phyloP scores from a whole-genome alignment of 164 flowering plant species.

The Stephania cephalantha region DNA sequence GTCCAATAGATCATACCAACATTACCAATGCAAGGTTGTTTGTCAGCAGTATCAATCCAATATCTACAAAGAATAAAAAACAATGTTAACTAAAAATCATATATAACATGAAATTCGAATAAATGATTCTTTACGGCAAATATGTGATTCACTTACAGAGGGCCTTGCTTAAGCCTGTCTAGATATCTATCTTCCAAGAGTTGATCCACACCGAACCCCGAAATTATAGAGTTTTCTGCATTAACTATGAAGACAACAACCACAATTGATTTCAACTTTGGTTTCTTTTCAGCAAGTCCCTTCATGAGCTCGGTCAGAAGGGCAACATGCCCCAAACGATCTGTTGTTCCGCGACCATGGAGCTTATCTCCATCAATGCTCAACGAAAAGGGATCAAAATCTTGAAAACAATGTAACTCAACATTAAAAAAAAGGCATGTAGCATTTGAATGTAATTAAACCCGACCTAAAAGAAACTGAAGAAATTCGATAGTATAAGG shows the following conservation, averaged over 20 bases:
- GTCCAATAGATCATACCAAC: slow-evolving; percentile 94
- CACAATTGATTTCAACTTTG: slow-evolving; percentile 71
- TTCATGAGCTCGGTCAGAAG: slow-evolving; percentile 84
- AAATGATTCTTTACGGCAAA: background rate
- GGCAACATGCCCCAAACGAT: slow-evolving; percentile 97
- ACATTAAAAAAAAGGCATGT: background rate
- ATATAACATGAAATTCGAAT: background rate
- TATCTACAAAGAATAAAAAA: slow-evolving; percentile 34
- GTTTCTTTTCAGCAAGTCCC: slow-evolving; percentile 67
- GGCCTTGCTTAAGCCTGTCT: slow-evolving; percentile 77
- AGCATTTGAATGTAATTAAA: background rate
- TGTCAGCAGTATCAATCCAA: slow-evolving; percentile 99
- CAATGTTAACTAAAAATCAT: background rate
- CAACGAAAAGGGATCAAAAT: slow-evolving; percentile 90
- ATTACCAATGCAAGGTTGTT: slow-evolving; percentile 97
- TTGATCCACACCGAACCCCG: slow-evolving; percentile 88
- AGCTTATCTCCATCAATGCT: slow-evolving; percentile 88
- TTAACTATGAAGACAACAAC: slow-evolving; percentile 92
- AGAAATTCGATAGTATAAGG: background rate
- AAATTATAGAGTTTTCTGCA: slow-evolving; percentile 82
- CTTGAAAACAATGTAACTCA: slow-evolving; percentile 35
- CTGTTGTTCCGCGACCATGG: slow-evolving; percentile 92
- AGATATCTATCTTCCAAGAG: slow-evolving; percentile 79
- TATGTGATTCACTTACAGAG: slow-evolving; percentile 52
- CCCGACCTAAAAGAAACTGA: background rate